Percentiles rank a stretch among this genome's conserved stretches.
These are phyloP conservation scores for Cercospora citrullina DNA, from an alignment of 2,329 filamentous ascomycete species.

Conservation along the genomic window DNA sequence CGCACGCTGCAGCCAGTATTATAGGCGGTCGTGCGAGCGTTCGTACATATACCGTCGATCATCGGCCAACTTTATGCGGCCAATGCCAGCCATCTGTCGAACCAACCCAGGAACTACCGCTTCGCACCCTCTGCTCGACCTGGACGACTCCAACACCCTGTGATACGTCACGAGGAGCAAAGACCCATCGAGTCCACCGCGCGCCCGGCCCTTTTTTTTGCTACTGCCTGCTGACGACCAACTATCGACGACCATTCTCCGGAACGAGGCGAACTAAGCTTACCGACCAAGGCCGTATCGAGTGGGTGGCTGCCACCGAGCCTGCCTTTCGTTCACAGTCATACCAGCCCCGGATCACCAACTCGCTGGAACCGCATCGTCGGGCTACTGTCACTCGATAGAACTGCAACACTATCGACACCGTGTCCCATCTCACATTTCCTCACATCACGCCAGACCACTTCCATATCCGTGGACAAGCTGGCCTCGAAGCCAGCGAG, in stretches of 20 bases:
- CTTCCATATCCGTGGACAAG: slow-evolving; percentile 37
- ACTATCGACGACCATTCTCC: slow-evolving; percentile 15
- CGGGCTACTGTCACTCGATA: not conserved
- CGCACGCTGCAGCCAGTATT: slow-evolving; percentile 26
- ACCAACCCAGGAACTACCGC: slow-evolving; percentile 18
- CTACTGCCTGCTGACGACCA: slow-evolving; percentile 13
- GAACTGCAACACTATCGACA: not conserved
- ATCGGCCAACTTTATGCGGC: slow-evolving; percentile 28
- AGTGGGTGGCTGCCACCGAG: slow-evolving; percentile 10
- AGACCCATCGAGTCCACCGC: slow-evolving; percentile 21
- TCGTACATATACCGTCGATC: slow-evolving; percentile 28
- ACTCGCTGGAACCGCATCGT: not conserved
- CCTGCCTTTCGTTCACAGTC: not conserved
- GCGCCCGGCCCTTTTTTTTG: slow-evolving; percentile 10
- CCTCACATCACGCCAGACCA: not conserved
- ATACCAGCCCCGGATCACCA: not conserved
- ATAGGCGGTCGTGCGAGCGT: slow-evolving; percentile 24
- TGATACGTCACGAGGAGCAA: slow-evolving; percentile 25
- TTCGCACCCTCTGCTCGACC: slow-evolving; percentile 10
- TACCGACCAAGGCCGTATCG: slow-evolving; percentile 21
- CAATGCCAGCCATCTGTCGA: slow-evolving; percentile 18
- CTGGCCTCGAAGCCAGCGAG: slow-evolving; percentile 46
- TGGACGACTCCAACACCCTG: slow-evolving; percentile 13
- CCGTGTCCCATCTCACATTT: not conserved
- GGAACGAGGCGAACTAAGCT: slow-evolving; percentile 14